Base-by-base conservation (phyloP, 2,329 filamentous ascomycete genomes). In the Diaporthe longicolla region DNA sequence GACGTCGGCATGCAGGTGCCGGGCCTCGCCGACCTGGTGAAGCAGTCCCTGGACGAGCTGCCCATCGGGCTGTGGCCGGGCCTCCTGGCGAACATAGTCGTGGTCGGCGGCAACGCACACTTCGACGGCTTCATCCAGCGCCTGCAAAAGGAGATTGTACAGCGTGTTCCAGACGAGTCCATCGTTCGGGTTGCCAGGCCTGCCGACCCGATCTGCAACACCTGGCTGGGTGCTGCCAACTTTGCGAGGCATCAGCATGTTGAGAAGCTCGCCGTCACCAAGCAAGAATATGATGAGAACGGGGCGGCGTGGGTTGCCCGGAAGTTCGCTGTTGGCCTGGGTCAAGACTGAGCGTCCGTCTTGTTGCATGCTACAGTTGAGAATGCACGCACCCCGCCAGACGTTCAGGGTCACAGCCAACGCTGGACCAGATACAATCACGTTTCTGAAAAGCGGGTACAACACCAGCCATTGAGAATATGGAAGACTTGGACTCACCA, bases 261-360 rank as follows among this genome's bases (percentile, higher is more conserved):
- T 69, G 88, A 91, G 75, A 88, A 88, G 65, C 83, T 95, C 17
- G 89, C 91, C 2, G 93, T 98, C n/a, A 97, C 94, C 0, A 94
- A 94, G 81, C 89, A 93, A 75, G 95, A 99, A 80, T 99, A 99
- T 82, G 91, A 97, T 69, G 97, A 99, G 82, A 85, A 95, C 80
- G 97, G 97, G 11, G 90, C 89, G 72, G 86, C 85, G 1, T 96
- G 94, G 94, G 88, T 94, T 32, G 91, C 90, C 37, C 92, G 91
- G 79, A 94, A 90, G 80, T 97, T 97, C 81, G 86, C 85, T 0
- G 77, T 80, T 11, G 85, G 85, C 0, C 74, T 83, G 21, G 79
- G 77, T 0, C 75, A 78, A 4, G 79, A 79, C 24, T 77, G 72
- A 74, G 32, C n/a, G 17, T 26, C 29, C 6, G 26, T 8, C 24